Base-by-base conservation (phyloP, 768 basidiomycete genomes). In the Pleurotus salmoneostramineus region DNA sequence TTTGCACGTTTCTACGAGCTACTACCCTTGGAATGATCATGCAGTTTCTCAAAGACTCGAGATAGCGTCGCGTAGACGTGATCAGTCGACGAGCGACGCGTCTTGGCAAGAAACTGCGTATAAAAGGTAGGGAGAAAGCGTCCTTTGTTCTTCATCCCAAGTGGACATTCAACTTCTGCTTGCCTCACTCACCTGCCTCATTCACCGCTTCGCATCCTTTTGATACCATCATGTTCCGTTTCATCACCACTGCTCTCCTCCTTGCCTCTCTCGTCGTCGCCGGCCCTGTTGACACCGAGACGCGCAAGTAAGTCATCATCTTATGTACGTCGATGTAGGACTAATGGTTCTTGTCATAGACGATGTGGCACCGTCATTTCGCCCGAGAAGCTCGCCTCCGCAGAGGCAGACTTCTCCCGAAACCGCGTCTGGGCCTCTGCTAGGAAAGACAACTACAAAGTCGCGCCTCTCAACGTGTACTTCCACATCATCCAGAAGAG, bases 331-430 rank as follows among this genome's bases (percentile, higher is more conserved):
- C 43, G 6, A 43, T 12, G 21, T 4, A 14, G 15, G 12, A 27
- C 52, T 48, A 33, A 42, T 33, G 10, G 49, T 56, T 45, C 44
- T 56, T 8, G 58, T 40, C 17, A 64, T 51, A 76, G 75, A 63
- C 55, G 56, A 11, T 81, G 80, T 58, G 79, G 77, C 46, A 74
- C 71, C 6, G 60, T 58, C 49, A 69, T 75, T 59, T 71, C 68
- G 50, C 71, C 71, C 42, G 74, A 69, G 27, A 58, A 73, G 52
- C 57, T 78, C 51, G 63, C 63, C 40, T 65, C 64, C 3, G 67
- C 70, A 37, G 78, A 81, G 68, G 68, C 69, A 51, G 71, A 77
- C 66, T 81, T 80, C 64, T 58, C 63, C 12, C 68, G 65, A 33
- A 70, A 81, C 69, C 70, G 71, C 56, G 68, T 77, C 37, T 62